A percentile compares a stretch with the other conserved stretches of the same genome.
Evolutionary conservation across 2,329 filamentous ascomycete genomes (phyloP).

Genomic region (Colletotrichum endophyticum): DNA sequence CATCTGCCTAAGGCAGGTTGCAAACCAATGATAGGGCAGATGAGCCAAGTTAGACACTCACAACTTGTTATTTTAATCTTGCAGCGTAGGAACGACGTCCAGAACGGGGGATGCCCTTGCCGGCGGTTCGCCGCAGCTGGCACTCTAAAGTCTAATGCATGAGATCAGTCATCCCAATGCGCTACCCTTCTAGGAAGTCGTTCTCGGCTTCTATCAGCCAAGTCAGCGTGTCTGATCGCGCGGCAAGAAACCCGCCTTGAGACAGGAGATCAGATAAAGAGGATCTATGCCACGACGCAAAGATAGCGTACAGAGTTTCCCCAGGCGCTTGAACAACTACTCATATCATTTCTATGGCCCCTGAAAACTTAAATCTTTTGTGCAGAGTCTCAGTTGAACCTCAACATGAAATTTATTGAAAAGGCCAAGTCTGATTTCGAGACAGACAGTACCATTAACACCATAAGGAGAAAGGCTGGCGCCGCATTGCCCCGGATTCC

Average conservation of each 20-base stretch:
- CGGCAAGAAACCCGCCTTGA: neutral
- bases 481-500: conserved; percentile 47
- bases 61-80: neutral
- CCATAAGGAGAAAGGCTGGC: conserved; percentile 30
- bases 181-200: neutral
- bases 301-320: neutral
- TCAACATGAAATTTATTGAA: conserved; percentile 26
- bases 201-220: neutral
- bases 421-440: conserved; percentile 34
- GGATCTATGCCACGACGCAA: neutral
- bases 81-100: neutral
- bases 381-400: neutral
- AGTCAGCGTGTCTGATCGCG: neutral
- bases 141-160: neutral
- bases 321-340: neutral
- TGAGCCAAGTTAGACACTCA: neutral
- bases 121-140: neutral
- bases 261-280: neutral
- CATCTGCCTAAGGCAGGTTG: neutral
- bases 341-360: neutral
- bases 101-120: neutral
- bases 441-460: conserved; percentile 42
- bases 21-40: neutral
- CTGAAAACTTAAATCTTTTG: neutral
- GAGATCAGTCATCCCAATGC: neutral